A percentile compares a stretch with the other conserved stretches of the same genome.
Conservation (phyloP, 2,329 filamentous ascomycete genomes). For the Colletotrichum musae region DNA sequence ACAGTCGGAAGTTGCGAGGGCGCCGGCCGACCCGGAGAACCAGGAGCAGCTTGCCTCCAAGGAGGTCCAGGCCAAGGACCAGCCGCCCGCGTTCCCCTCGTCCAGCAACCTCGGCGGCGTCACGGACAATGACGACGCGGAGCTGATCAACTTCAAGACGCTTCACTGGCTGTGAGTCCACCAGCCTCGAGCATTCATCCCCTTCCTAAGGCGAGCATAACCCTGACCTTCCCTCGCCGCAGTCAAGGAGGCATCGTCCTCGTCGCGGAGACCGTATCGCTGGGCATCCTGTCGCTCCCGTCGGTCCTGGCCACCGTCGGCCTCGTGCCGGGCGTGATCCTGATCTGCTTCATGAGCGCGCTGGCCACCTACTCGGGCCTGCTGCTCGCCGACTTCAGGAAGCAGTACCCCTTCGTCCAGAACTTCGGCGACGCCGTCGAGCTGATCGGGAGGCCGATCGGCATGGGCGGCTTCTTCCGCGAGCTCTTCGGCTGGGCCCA, state of each 20-base stretch:
- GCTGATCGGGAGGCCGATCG: conserved; percentile 62
- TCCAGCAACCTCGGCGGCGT: conserved; percentile 13
- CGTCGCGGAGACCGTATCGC: conserved; percentile 61
- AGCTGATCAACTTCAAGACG: conserved; percentile 54
- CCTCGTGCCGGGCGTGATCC: conserved; percentile 79
- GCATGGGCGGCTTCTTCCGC: conserved; percentile 67
- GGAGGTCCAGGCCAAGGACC: background rate
- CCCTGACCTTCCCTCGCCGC: background rate
- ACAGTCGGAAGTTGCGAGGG: conserved; percentile 15
- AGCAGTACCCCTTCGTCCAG: conserved; percentile 77
- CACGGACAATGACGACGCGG: conserved; percentile 26
- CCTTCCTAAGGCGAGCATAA: no score
- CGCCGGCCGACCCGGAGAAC: conserved; percentile 17
- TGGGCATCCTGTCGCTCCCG: conserved; percentile 78
- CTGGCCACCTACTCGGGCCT: conserved; percentile 76
- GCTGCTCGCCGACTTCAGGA: conserved; percentile 76
- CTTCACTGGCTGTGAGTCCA: conserved; percentile 55
- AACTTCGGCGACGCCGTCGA: conserved; percentile 77
- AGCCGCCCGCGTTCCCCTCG: conserved; percentile 1
- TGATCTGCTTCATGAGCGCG: conserved; percentile 77
- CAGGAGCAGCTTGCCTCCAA: conserved; percentile 12
- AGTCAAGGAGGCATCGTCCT: conserved; percentile 62
- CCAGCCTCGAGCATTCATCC: rapidly evolving
- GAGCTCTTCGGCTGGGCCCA: conserved; percentile 73
- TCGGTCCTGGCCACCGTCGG: conserved; percentile 81